A percentile compares a stretch with the other conserved stretches of the same genome.
Evolutionary conservation across 768 basidiomycete species (phyloP).

Genomic region (Leucosporidium creatinivorum): DNA sequence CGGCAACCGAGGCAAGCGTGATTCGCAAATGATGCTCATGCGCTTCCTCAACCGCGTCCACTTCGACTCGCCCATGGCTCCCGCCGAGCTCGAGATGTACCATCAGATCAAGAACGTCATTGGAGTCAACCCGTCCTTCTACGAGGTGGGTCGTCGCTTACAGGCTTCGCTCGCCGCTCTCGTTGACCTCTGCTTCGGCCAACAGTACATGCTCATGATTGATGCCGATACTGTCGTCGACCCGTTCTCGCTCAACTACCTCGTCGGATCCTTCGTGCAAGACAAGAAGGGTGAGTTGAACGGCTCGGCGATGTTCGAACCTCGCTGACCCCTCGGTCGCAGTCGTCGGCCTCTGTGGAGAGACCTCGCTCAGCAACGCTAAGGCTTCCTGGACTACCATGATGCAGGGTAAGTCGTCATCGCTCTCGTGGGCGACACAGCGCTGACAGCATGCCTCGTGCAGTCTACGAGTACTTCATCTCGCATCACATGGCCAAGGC

Average conservation of each 20-base stretch:
- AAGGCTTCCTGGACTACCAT: slow-evolving; percentile 80
- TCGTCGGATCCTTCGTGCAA: slow-evolving; percentile 65
- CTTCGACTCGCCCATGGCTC: slow-evolving; percentile 93
- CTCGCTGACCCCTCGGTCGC: not conserved
- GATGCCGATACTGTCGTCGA: slow-evolving; percentile 94
- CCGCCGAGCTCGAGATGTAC: slow-evolving; percentile 93
- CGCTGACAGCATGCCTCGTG: slow-evolving; percentile 49
- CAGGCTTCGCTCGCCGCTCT: not conserved
- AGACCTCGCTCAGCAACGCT: slow-evolving; percentile 84
- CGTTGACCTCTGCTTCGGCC: too few species aligned
- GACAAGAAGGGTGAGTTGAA: slow-evolving; percentile 21
- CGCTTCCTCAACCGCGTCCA: slow-evolving; percentile 99
- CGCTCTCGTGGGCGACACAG: slow-evolving; percentile 67
- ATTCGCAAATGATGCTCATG: slow-evolving; percentile 93
- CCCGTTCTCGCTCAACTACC: slow-evolving; percentile 73
- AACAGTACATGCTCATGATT: slow-evolving; percentile 60
- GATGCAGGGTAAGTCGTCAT: slow-evolving; percentile 84
- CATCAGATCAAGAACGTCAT: slow-evolving; percentile 99
- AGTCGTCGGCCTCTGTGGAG: slow-evolving; percentile 80
- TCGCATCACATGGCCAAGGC: slow-evolving; percentile 98
- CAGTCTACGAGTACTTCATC: slow-evolving; percentile 95
- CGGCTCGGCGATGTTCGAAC: not conserved
- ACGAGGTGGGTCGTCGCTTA: slow-evolving; percentile 59
- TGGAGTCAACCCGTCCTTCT: slow-evolving; percentile 96
- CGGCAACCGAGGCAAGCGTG: slow-evolving; percentile 96